Percentiles rank a stretch among this genome's conserved stretches.
These are phyloP conservation scores for Botryotinia narcissicola DNA, from an alignment of 2,329 filamentous ascomycete species.

Conservation along the genomic window DNA sequence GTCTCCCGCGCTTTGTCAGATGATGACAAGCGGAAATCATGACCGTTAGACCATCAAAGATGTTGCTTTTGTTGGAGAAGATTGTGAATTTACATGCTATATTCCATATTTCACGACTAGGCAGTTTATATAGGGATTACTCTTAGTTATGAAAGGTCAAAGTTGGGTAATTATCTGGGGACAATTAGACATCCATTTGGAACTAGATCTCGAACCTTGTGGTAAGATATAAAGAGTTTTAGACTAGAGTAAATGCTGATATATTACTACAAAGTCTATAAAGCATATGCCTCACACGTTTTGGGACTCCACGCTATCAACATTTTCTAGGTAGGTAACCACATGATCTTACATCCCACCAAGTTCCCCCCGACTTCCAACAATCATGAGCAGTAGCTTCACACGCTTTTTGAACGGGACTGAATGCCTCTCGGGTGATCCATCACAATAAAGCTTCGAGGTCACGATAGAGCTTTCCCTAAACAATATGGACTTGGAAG, in stretches of 20 bases:
- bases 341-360: not conserved
- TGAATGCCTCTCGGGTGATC: not conserved
- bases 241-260: not conserved
- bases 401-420: too few relatives aligned
- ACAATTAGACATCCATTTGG: too few relatives aligned
- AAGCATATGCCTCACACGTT: too few relatives aligned
- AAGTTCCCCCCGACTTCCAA: not conserved
- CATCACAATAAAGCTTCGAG: not conserved
- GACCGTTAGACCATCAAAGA: constrained; percentile 40
- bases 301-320: not conserved
- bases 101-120: too few relatives aligned
- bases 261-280: not conserved
- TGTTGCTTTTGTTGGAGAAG: constrained; percentile 10
- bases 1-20: constrained; percentile 27
- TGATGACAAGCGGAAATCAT: constrained; percentile 41
- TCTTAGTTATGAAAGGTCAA: not conserved
- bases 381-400: not conserved
- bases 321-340: not conserved
- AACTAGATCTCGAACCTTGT: not conserved
- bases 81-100: too few relatives aligned
- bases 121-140: not conserved
- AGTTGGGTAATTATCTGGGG: not conserved
- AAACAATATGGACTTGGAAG: not conserved
- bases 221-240: not conserved
- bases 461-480: not conserved